Evolutionary conservation across 148 eudicot genomes (phyloP).

Genomic region (Simmondsia chinensis): DNA sequence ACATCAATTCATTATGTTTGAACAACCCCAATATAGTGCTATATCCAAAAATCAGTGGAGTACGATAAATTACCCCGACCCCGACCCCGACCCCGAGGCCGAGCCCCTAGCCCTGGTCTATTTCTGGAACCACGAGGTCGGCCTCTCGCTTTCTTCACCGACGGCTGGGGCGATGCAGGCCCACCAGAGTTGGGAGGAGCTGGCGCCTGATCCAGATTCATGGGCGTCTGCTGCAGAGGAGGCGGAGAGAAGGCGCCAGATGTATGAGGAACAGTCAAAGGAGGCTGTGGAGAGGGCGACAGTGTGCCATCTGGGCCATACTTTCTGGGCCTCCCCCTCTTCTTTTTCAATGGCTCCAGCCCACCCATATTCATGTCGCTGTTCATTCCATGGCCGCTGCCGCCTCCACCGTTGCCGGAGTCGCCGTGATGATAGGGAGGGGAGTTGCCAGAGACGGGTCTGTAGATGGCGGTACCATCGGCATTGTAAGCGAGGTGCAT

Average conservation of each 20-base stretch:
- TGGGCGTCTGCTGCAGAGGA: too few relatives aligned
- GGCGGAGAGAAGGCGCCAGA: slow-evolving; percentile 8
- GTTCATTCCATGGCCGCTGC: slow-evolving; percentile 1
- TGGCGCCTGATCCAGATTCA: too few relatives aligned
- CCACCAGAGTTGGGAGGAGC: slow-evolving; percentile 6
- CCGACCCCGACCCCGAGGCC: too few relatives aligned
- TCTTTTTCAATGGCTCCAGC: slow-evolving; percentile 23
- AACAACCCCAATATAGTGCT: background rate
- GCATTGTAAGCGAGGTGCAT: slow-evolving; percentile 22
- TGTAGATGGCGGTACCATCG: slow-evolving; percentile 21
- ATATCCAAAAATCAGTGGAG: background rate
- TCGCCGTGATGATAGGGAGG: slow-evolving; percentile 5
- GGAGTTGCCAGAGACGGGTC: slow-evolving; percentile 15
- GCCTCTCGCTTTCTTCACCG: slow-evolving; percentile 29
- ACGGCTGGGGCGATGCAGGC: background rate
- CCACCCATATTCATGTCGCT: background rate
- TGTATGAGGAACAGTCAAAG: background rate
- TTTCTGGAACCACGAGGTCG: slow-evolving; percentile 40
- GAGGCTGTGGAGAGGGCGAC: background rate
- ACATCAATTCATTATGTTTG: too few relatives aligned
- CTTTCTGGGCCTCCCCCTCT: slow-evolving; percentile 51
- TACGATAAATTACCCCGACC: slow-evolving; percentile 11
- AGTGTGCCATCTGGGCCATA: slow-evolving; percentile 27
- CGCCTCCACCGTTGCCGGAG: slow-evolving; percentile 6
- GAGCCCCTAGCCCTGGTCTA: slow-evolving; percentile 16